Conservation (phyloP, 2,329 filamentous ascomycete species). For the Claviceps fusiformis region DNA sequence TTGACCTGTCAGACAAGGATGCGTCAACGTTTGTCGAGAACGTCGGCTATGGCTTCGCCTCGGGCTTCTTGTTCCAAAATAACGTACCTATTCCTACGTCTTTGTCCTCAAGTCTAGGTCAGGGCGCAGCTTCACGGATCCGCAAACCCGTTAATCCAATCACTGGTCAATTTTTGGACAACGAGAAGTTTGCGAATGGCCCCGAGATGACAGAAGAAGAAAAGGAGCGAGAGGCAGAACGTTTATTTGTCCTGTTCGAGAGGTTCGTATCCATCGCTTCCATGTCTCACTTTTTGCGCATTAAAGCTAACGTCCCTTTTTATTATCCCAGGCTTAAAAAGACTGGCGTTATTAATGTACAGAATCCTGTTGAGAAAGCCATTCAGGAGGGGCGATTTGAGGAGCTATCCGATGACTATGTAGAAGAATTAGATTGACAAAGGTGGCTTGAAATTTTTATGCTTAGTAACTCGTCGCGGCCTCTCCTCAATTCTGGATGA, state of each 20-base stretch:
- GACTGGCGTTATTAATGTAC: constrained; percentile 62
- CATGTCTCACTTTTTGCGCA: constrained; percentile 8
- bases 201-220: constrained; percentile 81
- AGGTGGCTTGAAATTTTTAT: background rate
- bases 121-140: constrained; percentile 14
- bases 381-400: constrained; percentile 57
- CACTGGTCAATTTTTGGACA: constrained; percentile 68
- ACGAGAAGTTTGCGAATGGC: constrained; percentile 43
- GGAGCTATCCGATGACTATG: constrained; percentile 45
- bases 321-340: constrained; percentile 40
- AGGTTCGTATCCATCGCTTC: constrained; percentile 31
- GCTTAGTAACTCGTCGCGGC: background rate
- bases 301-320: background rate
- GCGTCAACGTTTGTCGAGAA: constrained; percentile 72
- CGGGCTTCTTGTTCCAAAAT: constrained; percentile 76
- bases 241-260: constrained; percentile 82
- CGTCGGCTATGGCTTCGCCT: constrained; percentile 87
- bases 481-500: background rate
- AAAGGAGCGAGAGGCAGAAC: constrained; percentile 83
- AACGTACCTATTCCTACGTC: constrained; percentile 64
- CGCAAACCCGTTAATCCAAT: constrained; percentile 58
- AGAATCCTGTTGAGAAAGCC: constrained; percentile 65
- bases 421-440: constrained; percentile 27
- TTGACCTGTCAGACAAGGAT: constrained; percentile 73
- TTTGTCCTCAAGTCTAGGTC: constrained; percentile 34